Evolutionary conservation across 192 early-diverging fungal species (phyloP), one percentile per base, ranked within the genome.

Genomic region (Dimargaris cristalligena): DNA sequence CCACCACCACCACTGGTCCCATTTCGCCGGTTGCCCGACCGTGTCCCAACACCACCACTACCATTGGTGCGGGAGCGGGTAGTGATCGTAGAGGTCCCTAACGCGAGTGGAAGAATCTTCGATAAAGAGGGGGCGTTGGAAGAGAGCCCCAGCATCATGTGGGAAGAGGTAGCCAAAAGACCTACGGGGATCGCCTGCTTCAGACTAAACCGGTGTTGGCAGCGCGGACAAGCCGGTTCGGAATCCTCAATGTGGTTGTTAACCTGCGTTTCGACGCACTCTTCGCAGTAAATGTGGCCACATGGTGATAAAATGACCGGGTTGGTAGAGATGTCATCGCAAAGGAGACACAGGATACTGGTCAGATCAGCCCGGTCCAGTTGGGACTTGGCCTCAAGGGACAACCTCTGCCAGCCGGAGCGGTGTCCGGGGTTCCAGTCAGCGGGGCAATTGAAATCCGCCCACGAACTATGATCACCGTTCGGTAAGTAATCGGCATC

Each of bases 201-300:
- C 20, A 31, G 52, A 30, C 32, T 26, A 20, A 54, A 6, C 28
- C 8, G 20, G 28, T n/a, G 9, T 4, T 29, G 52, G 28, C 52
- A 54, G 32, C 52, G 28, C 6, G 52, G 52, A 18, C 52, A 54
- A 29, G 20, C 18, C 4, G 52, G 52, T 4, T 54, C 32, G 23
- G 20, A 20, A 4, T 54, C 52, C 10, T 54, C 52, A 9, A 54
- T 20, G n/a, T 32, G 28, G 28, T 31, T 54, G 32, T 54, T 54
- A 4, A 28, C 28, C 18, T 32, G 29, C 4, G 52, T 54, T 10
- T 54, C 52, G n/a, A 76, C 52, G 47, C 74, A 76, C 60, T 76
- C 74, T 45, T 60, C 47, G 34, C 74, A 76, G 25, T 71, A 61
- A 1, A 70, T 66, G 57, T 76, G 72, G 2, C 74, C 74, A 33